phyloP scores from a whole-genome alignment of 495 filamentous ascomycete species.

The Penicillium dipodomyicola region DNA sequence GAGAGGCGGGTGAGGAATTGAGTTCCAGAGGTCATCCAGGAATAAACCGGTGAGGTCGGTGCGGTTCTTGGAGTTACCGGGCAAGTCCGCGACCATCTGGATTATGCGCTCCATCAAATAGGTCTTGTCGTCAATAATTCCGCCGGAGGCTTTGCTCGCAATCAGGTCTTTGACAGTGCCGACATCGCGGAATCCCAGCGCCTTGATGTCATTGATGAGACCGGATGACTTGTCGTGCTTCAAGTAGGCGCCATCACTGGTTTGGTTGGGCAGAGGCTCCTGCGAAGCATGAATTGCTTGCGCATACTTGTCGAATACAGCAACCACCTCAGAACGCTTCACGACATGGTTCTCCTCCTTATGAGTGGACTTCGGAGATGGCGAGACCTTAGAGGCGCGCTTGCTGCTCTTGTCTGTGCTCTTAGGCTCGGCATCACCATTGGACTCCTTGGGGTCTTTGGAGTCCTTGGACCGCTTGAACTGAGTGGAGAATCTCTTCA shows the following conservation, averaged over 20 bases:
- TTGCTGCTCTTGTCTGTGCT: slow-evolving; percentile 35
- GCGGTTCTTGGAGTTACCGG: slow-evolving; percentile 58
- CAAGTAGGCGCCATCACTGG: slow-evolving; percentile 57
- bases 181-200: slow-evolving; percentile 58
- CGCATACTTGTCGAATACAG: slow-evolving; percentile 58
- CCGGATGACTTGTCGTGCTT: slow-evolving; percentile 54
- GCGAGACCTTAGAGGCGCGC: slow-evolving; percentile 40
- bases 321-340: slow-evolving; percentile 40
- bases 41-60: slow-evolving; percentile 66
- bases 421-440: slow-evolving; percentile 42
- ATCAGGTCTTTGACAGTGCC: slow-evolving; percentile 54
- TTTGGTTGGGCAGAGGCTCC: slow-evolving; percentile 64
- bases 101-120: slow-evolving; percentile 78
- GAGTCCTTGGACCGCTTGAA: slow-evolving; percentile 43
- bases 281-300: slow-evolving; percentile 64
- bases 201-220: slow-evolving; percentile 61
- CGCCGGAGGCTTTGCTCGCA: slow-evolving; percentile 52
- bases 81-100: slow-evolving; percentile 68
- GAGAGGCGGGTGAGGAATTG: slow-evolving; percentile 52
- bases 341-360: slow-evolving; percentile 36
- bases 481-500: slow-evolving; percentile 52
- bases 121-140: slow-evolving; percentile 70
- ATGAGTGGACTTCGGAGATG: slow-evolving; percentile 32
- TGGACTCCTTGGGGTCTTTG: slow-evolving; percentile 45
- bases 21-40: slow-evolving; percentile 67